These are phyloP conservation scores for Monosporascus sp. DNA, from an alignment of 2,329 filamentous ascomycete species.

Conservation along the genomic window DNA sequence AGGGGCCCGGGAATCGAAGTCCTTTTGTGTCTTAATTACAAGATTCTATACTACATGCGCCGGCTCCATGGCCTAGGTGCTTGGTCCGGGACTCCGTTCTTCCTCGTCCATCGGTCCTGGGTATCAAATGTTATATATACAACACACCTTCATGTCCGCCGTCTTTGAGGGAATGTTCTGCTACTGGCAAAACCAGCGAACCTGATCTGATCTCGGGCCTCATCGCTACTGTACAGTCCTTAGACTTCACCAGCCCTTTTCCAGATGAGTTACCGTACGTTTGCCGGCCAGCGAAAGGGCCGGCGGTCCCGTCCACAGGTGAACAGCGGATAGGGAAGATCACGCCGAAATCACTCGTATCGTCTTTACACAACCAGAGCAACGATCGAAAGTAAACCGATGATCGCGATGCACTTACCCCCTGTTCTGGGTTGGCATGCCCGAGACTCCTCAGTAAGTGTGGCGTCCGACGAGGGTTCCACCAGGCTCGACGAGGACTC, in stretches of 20 bases:
- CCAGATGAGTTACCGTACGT: no score
- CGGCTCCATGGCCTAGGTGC: neutral
- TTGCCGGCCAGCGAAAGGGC: no score
- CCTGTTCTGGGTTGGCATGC: slow-evolving; percentile 14
- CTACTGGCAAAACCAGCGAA: neutral
- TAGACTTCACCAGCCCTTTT: no score
- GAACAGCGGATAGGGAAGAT: neutral
- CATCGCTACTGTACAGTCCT: no score
- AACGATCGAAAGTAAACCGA: slow-evolving; percentile 14
- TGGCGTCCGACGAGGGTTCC: slow-evolving; percentile 7
- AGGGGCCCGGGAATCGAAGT: no score
- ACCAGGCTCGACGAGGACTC: slow-evolving; percentile 7
- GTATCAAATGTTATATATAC: neutral
- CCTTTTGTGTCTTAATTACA: no score
- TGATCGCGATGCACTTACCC: slow-evolving; percentile 11
- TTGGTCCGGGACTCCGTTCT: neutral
- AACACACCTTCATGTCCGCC: neutral
- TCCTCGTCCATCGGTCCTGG: neutral
- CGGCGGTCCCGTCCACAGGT: no score
- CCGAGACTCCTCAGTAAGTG: slow-evolving; percentile 13
- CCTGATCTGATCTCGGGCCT: no score
- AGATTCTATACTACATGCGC: no score
- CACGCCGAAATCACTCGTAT: neutral
- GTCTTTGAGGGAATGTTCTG: neutral
- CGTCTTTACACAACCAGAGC: slow-evolving; percentile 14